Evolutionary conservation across 257 asterid genomes (phyloP).

Genomic region (Craterostigma plantagineum): DNA sequence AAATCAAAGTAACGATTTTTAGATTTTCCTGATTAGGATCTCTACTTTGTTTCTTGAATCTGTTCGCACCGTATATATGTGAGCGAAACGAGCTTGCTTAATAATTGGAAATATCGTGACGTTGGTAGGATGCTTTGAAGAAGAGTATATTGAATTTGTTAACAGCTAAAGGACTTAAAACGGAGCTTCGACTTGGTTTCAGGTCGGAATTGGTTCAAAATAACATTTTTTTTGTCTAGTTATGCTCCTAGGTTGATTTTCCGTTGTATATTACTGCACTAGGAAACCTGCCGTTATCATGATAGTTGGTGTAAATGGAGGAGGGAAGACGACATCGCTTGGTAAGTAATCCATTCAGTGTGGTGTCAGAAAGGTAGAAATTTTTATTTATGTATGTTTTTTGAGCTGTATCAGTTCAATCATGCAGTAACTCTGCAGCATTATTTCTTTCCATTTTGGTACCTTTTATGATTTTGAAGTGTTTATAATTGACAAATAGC

Average conservation of each 20-base stretch:
- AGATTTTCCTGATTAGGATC: neutral
- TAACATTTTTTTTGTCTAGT: constrained; percentile 2
- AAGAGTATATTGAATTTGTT: constrained; percentile 53
- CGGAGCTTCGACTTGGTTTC: constrained; percentile 78
- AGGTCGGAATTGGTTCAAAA: constrained; percentile 26
- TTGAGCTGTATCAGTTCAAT: too few species aligned
- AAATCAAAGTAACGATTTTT: constrained; percentile 47
- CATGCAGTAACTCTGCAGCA: too few species aligned
- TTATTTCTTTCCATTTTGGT: neutral
- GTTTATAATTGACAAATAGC: too few species aligned
- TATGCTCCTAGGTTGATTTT: neutral
- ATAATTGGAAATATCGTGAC: neutral
- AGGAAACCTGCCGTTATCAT: constrained; percentile 95
- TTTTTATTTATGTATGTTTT: too few species aligned
- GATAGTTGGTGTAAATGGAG: constrained; percentile 98
- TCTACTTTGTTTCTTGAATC: neutral
- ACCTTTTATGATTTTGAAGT: neutral
- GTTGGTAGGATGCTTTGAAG: constrained; percentile 62
- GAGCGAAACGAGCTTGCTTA: too few species aligned
- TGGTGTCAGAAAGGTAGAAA: too few species aligned
- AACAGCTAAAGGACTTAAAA: constrained; percentile 66
- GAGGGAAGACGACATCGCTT: constrained; percentile 94
- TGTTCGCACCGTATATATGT: neutral
- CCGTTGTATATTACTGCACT: constrained; percentile 13
- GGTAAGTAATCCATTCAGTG: constrained; percentile 38